These are phyloP conservation scores for Byssoonygena ceratinophila DNA, from an alignment of 2,329 filamentous ascomycete genomes.

Conservation along the genomic window DNA sequence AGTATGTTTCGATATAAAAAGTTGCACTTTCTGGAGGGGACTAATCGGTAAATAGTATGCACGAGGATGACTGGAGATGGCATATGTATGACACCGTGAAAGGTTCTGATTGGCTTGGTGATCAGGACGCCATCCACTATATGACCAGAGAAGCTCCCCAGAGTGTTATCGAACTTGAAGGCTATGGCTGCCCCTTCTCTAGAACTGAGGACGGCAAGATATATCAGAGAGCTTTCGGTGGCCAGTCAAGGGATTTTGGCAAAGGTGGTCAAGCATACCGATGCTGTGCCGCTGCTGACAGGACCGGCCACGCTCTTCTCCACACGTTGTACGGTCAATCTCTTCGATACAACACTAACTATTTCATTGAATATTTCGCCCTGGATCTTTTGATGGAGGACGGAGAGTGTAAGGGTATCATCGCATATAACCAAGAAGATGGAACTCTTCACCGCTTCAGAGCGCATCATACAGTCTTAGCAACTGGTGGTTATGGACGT, in stretches of 20 bases:
- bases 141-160: conserved; percentile 48
- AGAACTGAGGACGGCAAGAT: conserved; percentile 25
- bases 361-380: conserved; percentile 99
- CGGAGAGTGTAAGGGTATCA: conserved; percentile 88
- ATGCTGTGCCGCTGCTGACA: conserved; percentile 89
- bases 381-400: conserved; percentile 96
- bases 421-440: conserved; percentile 98
- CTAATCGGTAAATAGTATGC: conserved; percentile 33
- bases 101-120: conserved; percentile 49
- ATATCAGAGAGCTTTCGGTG: conserved; percentile 74
- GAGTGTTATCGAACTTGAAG: conserved; percentile 46
- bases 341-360: conserved; percentile 94
- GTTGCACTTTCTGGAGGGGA: neutral
- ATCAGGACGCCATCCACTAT: conserved; percentile 51
- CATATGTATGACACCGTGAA: conserved; percentile 53
- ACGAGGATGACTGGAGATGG: conserved; percentile 49
- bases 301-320: conserved; percentile 92
- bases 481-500: conserved; percentile 94
- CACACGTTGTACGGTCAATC: conserved; percentile 98
- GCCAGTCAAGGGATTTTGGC: conserved; percentile 87
- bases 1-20: conserved; percentile 24
- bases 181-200: conserved; percentile 47
- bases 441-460: conserved; percentile 95
- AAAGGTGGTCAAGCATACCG: conserved; percentile 98
- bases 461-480: conserved; percentile 90